A percentile compares a stretch with the other conserved stretches of the same genome.
Conservation (phyloP, 108 stramenopile genomes). For the Conticribra guillardii region DNA sequence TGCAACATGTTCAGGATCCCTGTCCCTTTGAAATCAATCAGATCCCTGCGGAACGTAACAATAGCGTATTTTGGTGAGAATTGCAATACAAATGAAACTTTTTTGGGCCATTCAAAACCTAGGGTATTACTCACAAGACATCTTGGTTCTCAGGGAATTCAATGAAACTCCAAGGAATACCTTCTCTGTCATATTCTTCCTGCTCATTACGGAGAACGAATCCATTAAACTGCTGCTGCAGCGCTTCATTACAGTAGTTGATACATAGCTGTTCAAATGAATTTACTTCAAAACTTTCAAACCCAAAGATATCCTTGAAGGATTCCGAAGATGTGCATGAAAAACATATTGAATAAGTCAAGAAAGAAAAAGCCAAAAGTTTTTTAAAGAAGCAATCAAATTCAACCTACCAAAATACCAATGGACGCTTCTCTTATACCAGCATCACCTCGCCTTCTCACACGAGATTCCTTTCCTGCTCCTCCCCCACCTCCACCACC, state of each 20-base stretch:
- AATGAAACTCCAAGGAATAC: constrained; percentile 85
- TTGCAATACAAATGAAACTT: too few relatives aligned
- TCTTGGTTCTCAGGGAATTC: constrained; percentile 96
- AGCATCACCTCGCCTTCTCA: not conserved
- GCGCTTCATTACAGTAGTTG: constrained; percentile 94
- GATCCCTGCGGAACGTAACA: too few relatives aligned
- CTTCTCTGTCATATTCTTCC: constrained; percentile 86
- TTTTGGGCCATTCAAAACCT: too few relatives aligned
- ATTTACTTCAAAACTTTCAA: constrained; percentile 83
- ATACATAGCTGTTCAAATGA: constrained; percentile 96
- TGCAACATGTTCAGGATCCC: constrained; percentile 85
- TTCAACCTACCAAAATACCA: constrained; percentile 54
- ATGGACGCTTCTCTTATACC: constrained; percentile 44
- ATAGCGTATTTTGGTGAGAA: too few relatives aligned
- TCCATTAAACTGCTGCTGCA: constrained; percentile 93
- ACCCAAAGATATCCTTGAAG: constrained; percentile 88
- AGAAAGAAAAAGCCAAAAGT: not conserved
- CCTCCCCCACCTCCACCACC: not conserved
- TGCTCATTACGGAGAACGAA: constrained; percentile 88
- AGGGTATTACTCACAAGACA: too few relatives aligned
- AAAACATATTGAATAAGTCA: not conserved
- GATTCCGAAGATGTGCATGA: constrained; percentile 2
- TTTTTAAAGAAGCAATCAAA: not conserved
- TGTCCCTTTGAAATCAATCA: constrained; percentile 83
- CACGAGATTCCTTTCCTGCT: not conserved